These are phyloP conservation scores for Fusarium scirpi DNA, from an alignment of 2,329 filamentous ascomycete genomes.

Conservation along the genomic window DNA sequence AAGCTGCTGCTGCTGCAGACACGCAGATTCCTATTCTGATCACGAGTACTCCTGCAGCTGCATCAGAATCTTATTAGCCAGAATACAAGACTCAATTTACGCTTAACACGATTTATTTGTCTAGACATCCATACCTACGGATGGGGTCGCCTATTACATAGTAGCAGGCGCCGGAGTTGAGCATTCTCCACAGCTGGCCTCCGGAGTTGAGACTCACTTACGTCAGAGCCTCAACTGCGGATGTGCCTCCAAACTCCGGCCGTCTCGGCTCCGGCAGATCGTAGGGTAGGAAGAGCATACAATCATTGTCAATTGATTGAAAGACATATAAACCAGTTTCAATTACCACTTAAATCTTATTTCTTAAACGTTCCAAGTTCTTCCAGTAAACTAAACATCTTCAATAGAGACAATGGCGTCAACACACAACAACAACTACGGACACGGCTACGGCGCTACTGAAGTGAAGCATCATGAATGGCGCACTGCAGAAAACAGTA, in stretches of 20 bases:
- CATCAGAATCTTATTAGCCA: neutral
- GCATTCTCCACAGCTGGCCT: neutral
- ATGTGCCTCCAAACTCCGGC: neutral
- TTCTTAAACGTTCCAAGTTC: neutral
- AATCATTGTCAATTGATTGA: neutral
- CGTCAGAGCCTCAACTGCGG: neutral
- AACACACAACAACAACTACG: conserved; percentile 45
- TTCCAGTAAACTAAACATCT: no score
- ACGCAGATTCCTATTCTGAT: neutral
- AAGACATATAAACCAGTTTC: neutral
- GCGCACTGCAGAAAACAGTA: conserved; percentile 59
- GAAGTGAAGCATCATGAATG: conserved; percentile 51
- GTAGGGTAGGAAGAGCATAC: neutral
- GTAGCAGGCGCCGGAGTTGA: conserved; percentile 8
- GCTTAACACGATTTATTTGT: neutral
- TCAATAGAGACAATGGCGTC: conserved; percentile 32
- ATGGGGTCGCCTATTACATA: neutral
- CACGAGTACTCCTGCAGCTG: no score
- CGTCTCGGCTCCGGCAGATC: conserved; percentile 11
- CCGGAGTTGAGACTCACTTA: conserved; percentile 16
- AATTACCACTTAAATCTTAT: neutral
- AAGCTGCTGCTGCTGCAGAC: neutral
- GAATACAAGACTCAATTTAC: neutral
- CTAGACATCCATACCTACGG: neutral
- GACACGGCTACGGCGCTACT: conserved; percentile 42